Evolutionary conservation across 371 early-diverging fungal genomes (phyloP).

Genomic region (Vittaforma corneae): DNA sequence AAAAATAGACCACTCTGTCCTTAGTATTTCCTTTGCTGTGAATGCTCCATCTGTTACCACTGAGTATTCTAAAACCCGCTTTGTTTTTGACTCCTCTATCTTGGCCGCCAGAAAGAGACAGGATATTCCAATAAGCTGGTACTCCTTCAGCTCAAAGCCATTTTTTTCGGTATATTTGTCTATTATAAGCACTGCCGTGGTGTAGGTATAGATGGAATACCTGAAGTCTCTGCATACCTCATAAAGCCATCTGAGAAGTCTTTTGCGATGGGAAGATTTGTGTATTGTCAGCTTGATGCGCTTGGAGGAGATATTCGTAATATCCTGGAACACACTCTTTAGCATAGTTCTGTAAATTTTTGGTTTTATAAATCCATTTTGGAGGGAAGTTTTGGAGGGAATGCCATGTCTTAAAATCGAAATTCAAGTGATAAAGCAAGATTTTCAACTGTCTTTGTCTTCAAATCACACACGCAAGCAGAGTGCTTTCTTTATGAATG

Average conservation of each 20-base stretch:
- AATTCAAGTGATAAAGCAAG: too few relatives aligned
- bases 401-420: background rate
- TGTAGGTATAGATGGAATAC: conserved; percentile 39
- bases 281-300: conserved; percentile 56
- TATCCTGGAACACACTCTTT: conserved; percentile 54
- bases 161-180: conserved; percentile 43
- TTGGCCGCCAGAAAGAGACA: conserved; percentile 52
- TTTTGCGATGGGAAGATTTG: conserved; percentile 43
- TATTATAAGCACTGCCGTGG: conserved; percentile 42
- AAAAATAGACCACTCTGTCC: conserved; percentile 48
- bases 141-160: conserved; percentile 25
- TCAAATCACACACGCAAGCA: too few relatives aligned
- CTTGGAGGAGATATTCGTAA: conserved; percentile 52
- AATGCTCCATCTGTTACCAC: conserved; percentile 50
- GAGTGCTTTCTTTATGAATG: too few relatives aligned
- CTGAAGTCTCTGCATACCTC: conserved; percentile 53
- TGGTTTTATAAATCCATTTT: conserved; percentile 22
- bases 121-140: conserved; percentile 54
- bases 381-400: conserved; percentile 10
- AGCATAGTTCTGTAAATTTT: conserved; percentile 29
- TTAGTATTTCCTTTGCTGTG: conserved; percentile 42
- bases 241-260: conserved; percentile 55
- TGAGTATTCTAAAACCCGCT: conserved; percentile 29
- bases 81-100: conserved; percentile 32
- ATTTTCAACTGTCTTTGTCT: too few relatives aligned